Percentiles rank a stretch among this genome's conserved stretches.
phyloP scores from a whole-genome alignment of 441 rosid species.

The Gossypium schwendimanii region DNA sequence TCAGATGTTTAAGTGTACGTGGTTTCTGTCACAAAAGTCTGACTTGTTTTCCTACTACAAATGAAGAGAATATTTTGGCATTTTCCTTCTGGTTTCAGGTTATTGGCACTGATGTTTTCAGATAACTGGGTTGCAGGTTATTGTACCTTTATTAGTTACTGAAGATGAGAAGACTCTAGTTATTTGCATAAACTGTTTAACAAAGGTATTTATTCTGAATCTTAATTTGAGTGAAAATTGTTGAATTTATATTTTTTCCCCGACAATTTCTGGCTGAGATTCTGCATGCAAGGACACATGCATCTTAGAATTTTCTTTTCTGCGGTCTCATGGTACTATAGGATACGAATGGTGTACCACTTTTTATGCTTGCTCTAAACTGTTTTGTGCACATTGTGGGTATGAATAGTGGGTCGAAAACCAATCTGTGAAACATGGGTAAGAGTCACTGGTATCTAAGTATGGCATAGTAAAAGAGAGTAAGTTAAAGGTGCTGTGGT shows the following conservation, averaged over 20 bases:
- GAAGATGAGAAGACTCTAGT: constrained; percentile 96
- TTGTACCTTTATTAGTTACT: constrained; percentile 82
- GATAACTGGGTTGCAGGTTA: constrained; percentile 49
- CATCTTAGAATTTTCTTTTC: not conserved
- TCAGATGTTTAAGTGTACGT: constrained; percentile 91
- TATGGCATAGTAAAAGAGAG: not conserved
- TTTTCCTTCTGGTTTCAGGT: not conserved
- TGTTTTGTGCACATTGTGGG: not conserved
- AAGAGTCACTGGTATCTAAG: not conserved
- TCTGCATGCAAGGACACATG: not conserved
- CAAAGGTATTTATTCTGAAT: constrained; percentile 50
- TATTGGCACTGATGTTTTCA: constrained; percentile 11
- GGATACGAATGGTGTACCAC: not conserved
- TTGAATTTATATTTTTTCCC: not conserved
- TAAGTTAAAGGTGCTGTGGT: not conserved
- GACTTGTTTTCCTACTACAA: not conserved
- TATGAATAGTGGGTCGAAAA: not conserved
- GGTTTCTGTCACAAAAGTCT: constrained; percentile 11
- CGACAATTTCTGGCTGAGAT: not conserved
- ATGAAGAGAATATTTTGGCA: not conserved
- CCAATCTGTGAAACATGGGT: not conserved
- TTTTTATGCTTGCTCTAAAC: not conserved
- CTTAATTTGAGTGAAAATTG: not conserved
- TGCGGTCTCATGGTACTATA: not conserved
- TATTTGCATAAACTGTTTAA: constrained; percentile 85